Base-by-base conservation (phyloP, 129 eudicot species). In the Scalesia atractyloides region DNA sequence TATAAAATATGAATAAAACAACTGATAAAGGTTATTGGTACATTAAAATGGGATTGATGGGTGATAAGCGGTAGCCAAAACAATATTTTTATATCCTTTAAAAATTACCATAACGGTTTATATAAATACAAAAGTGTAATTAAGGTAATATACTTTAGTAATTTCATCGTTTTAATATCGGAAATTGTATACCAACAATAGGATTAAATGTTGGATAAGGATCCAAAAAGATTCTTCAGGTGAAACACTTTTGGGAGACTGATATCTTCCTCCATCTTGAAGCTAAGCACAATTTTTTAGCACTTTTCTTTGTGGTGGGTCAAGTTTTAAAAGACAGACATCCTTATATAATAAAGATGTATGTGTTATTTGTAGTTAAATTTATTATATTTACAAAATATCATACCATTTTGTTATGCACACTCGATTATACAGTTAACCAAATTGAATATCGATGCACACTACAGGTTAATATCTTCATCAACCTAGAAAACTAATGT, bases 261-360 rank as follows among this genome's bases (percentile, higher is more conserved):
- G 8, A 20, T 64, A 24, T 59, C 76, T 60, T 77, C 47, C 76
- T 68, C 70, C 46, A 15, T n/a, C 47, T 20, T 60, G 74, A 69
- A 69, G 81, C 48, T 69, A 60, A 59, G 75, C 65, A 61, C 24
- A 68, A 59, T 0, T 54, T 54, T 22, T 52, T 14, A 64, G 46
- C 64, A 19, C 39, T 15, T 53, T 41, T 36, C 9, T 61, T 15
- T 33, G 12, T 33, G 44, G 66, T 58, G 44, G 66, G 19, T 60
- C 66, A 60, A 49, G n/a, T 15, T 8, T 24, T 24, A 7, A 44
- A 48, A 47, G 24, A 2, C 9, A 54, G 51, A 8, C 19, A 56
- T 56, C 19, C 8, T 53, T 53, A 6, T 18, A 53, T 6, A 53
- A 53, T 6, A 53, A 48, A 57, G 12, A 5, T 57, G n/a, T 10